Evolutionary conservation across 805 yeast genomes (phyloP), one percentile per base, ranked within the genome.

Genomic region (Lipomyces oligophaga): DNA sequence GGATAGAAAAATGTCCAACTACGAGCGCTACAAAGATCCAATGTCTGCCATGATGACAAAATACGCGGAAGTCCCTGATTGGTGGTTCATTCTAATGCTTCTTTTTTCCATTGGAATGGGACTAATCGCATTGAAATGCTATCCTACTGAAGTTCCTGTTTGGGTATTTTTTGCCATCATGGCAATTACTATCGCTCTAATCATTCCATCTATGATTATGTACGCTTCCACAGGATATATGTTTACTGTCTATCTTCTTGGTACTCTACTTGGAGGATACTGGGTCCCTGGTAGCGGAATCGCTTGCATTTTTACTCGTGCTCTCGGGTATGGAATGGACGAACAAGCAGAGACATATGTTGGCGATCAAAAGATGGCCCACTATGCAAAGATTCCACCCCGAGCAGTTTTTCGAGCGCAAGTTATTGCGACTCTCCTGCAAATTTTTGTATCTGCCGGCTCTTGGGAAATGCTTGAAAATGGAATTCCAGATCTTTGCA

Each of bases 321-420:
- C 81, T 4, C 73, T 72, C 57, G 82, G 83, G 25, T 77, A 71
- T 62, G 75, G 75, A 55, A 70, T 79, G 34, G 73, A 74, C 38
- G 61, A 62, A 10, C 82, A 78, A 56, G 81, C 84, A 1, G 70
- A 76, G 34, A 67, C 72, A 41, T 79, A 71, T 60, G 68, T 77
- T 27, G 68, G 73, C 7, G 82, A 78, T 56, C 75, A 77, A 70
- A 81, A 81, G 59, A 60, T 78, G 61, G 85, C 78, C 2, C 85
- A 81, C 52, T 82, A 82, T 59, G 62, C 79, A 57, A 80, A 80
- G 57, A 66, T 81, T 18, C 78, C 83, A 0, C 87, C 86, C 1
- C 68, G 79, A 50, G 70, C 79, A 0, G 67, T 80, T 49, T 80
- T 82, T 65, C 62, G 72, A 37, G 79, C 70, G n/a, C 80, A 74